These are phyloP conservation scores for Penicillium sp. DNA, from an alignment of 2,329 filamentous ascomycete species.

Conservation along the genomic window DNA sequence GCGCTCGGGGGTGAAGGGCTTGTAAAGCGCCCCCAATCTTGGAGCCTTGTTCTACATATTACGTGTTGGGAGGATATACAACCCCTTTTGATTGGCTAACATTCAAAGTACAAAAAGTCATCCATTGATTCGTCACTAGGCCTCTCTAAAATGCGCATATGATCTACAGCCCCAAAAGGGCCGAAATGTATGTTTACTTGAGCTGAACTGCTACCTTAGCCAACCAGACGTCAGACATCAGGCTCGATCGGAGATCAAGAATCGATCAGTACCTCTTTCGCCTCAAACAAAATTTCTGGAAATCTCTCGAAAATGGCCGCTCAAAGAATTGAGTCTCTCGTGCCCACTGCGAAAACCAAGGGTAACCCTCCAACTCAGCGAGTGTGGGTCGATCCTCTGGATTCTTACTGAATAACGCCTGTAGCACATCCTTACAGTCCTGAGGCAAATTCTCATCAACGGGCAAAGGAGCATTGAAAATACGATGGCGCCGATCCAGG, in stretches of 20 bases:
- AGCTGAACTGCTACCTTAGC: neutral
- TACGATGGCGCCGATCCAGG: slow-evolving; percentile 29
- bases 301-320: slow-evolving; percentile 19
- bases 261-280: neutral
- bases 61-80: neutral
- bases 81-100: neutral
- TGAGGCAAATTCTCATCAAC: slow-evolving; percentile 38
- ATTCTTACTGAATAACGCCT: slow-evolving; percentile 33
- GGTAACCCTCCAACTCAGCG: slow-evolving; percentile 31
- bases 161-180: neutral
- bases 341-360: slow-evolving; percentile 36
- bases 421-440: slow-evolving; percentile 41
- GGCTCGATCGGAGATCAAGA: neutral
- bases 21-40: neutral
- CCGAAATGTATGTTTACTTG: neutral
- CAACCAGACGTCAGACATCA: too few relatives aligned
- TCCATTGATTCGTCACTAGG: neutral
- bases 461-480: slow-evolving; percentile 35
- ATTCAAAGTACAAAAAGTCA: neutral
- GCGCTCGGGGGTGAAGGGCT: neutral
- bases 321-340: slow-evolving; percentile 18
- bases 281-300: neutral
- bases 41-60: neutral
- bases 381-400: slow-evolving; percentile 32
- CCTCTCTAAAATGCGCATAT: neutral